Conservation (phyloP, 1,284 basidiomycete genomes). For the Leccinum solheimii region DNA sequence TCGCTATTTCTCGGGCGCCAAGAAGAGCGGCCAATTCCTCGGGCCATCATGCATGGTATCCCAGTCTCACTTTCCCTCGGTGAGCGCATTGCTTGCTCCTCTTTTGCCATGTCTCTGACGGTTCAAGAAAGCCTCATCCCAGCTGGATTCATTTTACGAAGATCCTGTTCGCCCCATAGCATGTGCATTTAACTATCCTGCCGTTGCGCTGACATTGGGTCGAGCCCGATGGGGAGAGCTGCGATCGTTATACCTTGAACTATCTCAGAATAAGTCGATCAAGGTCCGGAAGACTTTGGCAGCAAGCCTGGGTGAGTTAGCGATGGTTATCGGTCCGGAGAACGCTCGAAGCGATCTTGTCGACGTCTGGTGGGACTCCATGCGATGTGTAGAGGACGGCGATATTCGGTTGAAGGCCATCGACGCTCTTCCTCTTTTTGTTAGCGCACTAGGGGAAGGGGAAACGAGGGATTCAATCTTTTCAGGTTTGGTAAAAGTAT, state of each 20-base stretch:
- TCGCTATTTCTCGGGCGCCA: conserved; percentile 70
- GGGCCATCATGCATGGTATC: conserved; percentile 4
- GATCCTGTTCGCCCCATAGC: conserved; percentile 79
- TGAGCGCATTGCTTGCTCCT: conserved; percentile 4
- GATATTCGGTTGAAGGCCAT: conserved; percentile 73
- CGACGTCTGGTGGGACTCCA: conserved; percentile 67
- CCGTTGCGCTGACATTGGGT: conserved; percentile 86
- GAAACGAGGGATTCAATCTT: conserved; percentile 55
- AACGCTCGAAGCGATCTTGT: conserved; percentile 73
- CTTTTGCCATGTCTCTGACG: conserved; percentile 14
- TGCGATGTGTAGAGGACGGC: conserved; percentile 57
- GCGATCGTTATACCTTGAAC: conserved; percentile 64
- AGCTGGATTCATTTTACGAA: conserved; percentile 46
- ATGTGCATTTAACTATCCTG: conserved; percentile 94
- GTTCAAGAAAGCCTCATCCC: conserved; percentile 22
- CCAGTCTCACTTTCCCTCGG: conserved; percentile 19
- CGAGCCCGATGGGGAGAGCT: conserved; percentile 76
- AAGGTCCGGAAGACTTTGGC: conserved; percentile 80
- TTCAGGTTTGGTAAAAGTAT: conserved; percentile 53
- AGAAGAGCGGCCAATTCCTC: conserved; percentile 41
- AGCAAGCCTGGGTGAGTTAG: conserved; percentile 88
- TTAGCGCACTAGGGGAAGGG: conserved; percentile 52
- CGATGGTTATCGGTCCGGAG: conserved; percentile 78
- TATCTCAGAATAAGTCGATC: conserved; percentile 58
- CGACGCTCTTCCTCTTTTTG: conserved; percentile 62